A percentile compares a stretch with the other conserved stretches of the same genome.
phyloP scores from a whole-genome alignment of 2,329 filamentous ascomycete species.

The Claviceps sp. region DNA sequence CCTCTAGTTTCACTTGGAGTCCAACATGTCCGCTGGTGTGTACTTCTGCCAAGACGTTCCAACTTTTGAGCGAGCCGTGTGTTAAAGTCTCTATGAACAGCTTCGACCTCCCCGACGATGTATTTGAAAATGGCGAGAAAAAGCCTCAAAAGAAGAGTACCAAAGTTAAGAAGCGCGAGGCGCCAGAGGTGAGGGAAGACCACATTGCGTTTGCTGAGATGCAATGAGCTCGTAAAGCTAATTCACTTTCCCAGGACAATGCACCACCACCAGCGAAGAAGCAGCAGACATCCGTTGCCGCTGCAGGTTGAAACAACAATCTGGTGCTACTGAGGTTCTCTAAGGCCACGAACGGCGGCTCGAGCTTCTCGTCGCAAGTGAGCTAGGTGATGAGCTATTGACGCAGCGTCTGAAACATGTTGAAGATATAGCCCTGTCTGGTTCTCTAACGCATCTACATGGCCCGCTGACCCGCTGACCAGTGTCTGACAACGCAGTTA shows the following conservation, averaged over 20 bases:
- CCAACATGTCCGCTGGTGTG: constrained; percentile 76
- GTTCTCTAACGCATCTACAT: background rate
- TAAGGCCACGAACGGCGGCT: background rate
- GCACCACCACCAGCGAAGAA: constrained; percentile 26
- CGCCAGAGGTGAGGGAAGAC: constrained; percentile 28
- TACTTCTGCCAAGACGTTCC: background rate
- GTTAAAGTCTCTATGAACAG: constrained; percentile 30
- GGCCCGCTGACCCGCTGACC: constrained; percentile 2
- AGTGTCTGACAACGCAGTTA: constrained; percentile 3
- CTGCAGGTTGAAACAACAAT: constrained; percentile 20
- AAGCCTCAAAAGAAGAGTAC: constrained; percentile 48
- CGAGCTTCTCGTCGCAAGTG: background rate
- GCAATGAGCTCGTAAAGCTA: constrained; percentile 11
- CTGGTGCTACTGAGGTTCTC: background rate
- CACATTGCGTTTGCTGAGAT: constrained; percentile 3
- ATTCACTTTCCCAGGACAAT: constrained; percentile 20
- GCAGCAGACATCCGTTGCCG: constrained; percentile 28
- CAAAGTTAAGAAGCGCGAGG: constrained; percentile 35
- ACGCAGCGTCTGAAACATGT: background rate
- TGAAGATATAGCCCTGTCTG: constrained; percentile 3
- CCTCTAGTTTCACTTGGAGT: constrained; percentile 51
- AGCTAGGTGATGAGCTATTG: background rate
- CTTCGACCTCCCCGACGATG: constrained; percentile 76
- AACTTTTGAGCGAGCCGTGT: background rate
- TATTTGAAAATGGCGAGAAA: constrained; percentile 70